phyloP scores from a whole-genome alignment of 306 rosid species.

The Vigna hirtella region DNA sequence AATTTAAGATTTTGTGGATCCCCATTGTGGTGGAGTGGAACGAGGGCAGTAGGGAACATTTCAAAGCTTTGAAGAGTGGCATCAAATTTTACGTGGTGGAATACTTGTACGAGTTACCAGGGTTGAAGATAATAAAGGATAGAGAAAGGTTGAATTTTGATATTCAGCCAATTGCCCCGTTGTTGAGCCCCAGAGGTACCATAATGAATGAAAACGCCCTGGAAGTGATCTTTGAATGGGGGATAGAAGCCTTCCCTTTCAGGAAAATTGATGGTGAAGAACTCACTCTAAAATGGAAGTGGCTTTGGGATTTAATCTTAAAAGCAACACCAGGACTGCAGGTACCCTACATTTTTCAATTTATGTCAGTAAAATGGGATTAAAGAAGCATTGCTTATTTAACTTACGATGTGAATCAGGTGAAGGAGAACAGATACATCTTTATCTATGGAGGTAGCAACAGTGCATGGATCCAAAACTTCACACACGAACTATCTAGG shows the following conservation, averaged over 20 bases:
- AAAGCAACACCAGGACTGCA: constrained; percentile 39
- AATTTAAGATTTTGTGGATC: constrained; percentile 49
- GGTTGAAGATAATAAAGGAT: constrained; percentile 24
- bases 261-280: constrained; percentile 36
- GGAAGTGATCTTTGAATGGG: constrained; percentile 50
- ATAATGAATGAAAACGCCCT: constrained; percentile 23
- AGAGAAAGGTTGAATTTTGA: background rate
- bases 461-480: constrained; percentile 44
- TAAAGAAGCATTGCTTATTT: too few relatives aligned
- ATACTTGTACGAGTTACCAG: constrained; percentile 42
- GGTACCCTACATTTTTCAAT: constrained; percentile 18
- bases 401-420: constrained; percentile 3
- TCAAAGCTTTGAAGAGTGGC: constrained; percentile 18
- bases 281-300: constrained; percentile 39
- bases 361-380: background rate
- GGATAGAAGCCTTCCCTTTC: constrained; percentile 48
- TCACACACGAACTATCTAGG: constrained; percentile 29
- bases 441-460: constrained; percentile 45
- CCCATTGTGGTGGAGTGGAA: constrained; percentile 42
- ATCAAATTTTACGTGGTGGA: constrained; percentile 40
- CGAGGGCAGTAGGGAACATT: background rate
- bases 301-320: constrained; percentile 46
- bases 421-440: constrained; percentile 37
- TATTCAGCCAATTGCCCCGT: constrained; percentile 33
- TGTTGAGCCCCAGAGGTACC: constrained; percentile 36